These are phyloP conservation scores for Tuctoria greenei DNA, from an alignment of 176 grass and related monocot species.

Conservation along the genomic window DNA sequence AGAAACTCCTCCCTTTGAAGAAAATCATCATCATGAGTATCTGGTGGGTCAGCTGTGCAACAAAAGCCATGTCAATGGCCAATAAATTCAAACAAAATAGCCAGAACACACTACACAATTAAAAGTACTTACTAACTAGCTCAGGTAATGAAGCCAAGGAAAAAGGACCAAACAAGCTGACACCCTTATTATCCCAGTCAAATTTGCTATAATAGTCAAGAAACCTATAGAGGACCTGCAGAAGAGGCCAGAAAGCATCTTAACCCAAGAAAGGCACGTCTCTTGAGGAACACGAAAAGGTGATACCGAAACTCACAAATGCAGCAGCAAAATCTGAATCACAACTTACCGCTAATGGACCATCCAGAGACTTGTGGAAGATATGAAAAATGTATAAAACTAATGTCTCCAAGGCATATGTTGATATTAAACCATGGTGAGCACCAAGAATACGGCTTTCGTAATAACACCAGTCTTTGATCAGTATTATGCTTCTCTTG, in stretches of 20 bases:
- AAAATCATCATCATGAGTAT: constrained; percentile 44
- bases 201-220: constrained; percentile 94
- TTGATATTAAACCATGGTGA: constrained; percentile 90
- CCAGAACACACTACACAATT: constrained; percentile 8
- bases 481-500: constrained; percentile 88
- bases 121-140: constrained; percentile 63
- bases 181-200: constrained; percentile 81
- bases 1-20: constrained; percentile 59
- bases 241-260: constrained; percentile 33
- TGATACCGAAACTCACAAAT: constrained; percentile 11
- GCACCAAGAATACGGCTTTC: constrained; percentile 98
- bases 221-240: constrained; percentile 92
- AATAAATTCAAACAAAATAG: constrained; percentile 21
- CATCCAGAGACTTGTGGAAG: constrained; percentile 64
- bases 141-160: constrained; percentile 74
- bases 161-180: constrained; percentile 74
- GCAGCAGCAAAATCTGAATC: background rate
- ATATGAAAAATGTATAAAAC: constrained; percentile 81
- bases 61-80: constrained; percentile 29
- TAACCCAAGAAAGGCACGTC: constrained; percentile 7
- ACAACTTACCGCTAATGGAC: constrained; percentile 69
- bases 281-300: constrained; percentile 22
- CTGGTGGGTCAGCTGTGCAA: constrained; percentile 56
- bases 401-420: constrained; percentile 89
- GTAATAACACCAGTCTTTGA: constrained; percentile 96